Base-by-base conservation (phyloP, 108 stramenopile genomes). In the Aurantiochytrium sp. region DNA sequence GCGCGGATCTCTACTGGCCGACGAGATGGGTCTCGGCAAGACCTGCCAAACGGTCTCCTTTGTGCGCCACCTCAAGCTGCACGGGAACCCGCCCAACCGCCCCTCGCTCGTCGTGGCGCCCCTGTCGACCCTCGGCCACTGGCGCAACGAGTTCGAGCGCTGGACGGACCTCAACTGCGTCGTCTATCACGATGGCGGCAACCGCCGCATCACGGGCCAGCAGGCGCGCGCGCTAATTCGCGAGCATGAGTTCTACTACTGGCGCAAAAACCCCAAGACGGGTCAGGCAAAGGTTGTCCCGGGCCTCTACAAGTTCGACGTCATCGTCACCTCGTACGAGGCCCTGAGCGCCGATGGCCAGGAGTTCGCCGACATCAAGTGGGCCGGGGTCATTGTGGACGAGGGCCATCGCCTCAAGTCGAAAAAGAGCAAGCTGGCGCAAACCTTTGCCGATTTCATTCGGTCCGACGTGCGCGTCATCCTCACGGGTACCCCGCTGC, bases 161-260 rank as follows among this genome's bases (percentile, higher is more conserved):
- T 98, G 97, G 97, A 96, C 97, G 1, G 92, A 94, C 89, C 92
- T 99, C 69, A 96, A 99, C 90, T 96, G 96, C 32, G 93, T 99
- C 88, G 94, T 99, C 2, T 99, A 98, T 81, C 96, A 98, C 87
- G 98, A 97, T 50, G 90, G 91, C 8, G 94, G 69, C 0, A 95
- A 96, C 31, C 89, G 97, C 68, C 93, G 94, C 6, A 92, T 91
- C 27, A 81, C 69, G 24, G 69, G 69, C 15, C 27, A 92, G 15
- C 90, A 94, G 24, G 95, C 96, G 59, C 90, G 97, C n/a, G 90
- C 91, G 21, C 21, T 88, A 21, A 94, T 95, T 27, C 94, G 98
- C 3, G 91, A 95, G 88, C 88, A 90, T 68, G 97, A 98, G 90
- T 94, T 98, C 73, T 92, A 92, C 17, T 97, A 93, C 73, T 87